Evolutionary conservation across 768 basidiomycete species (phyloP), one percentile per base, ranked within the genome.

Genomic region (Kondoa malvinella): DNA sequence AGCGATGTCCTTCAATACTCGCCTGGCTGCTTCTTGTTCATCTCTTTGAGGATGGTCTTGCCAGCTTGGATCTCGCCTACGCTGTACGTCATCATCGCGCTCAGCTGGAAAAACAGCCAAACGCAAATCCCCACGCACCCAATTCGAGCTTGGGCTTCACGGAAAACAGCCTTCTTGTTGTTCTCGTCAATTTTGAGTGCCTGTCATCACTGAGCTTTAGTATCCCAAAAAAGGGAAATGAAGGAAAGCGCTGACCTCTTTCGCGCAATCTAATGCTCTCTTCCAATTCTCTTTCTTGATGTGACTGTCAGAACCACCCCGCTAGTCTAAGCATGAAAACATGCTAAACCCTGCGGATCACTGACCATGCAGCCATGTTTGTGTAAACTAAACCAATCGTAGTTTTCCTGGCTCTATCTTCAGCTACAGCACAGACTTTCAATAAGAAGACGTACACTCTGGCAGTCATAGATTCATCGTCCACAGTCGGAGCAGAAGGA

Each of bases 11-110:
- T 56, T 56, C 25, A 56, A 25, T 25, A 56, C 61, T 17, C n/a
- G 33, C 61, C 61, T 29, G 61, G 61, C 8, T 27, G 15, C 26
- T 33, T 27, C 61, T 63, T 63, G 61, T 63, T 27, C 27, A 63
- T 17, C 16, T 63, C 61, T 8, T 30, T 30, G 27, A 63, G 32
- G 26, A 63, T 17, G n/a, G n/a, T 27, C 61, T 34, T 63, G 61
- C 61, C 61, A 63, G 61, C 61, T 33, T 63, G 61, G 61, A 63
- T 33, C 61, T 63, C 61, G 61, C 61, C 61, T 16, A 63, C n/a
- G 15, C 61, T 63, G 32, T 15, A 4, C 21, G 58, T 29, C 12
- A 25, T 8, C 14, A 4, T 14, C 12, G 30, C 21, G 25, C 14
- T 59, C 8, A 59, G 12, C 58, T 3, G 27, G 27, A 3, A 3